phyloP scores from a whole-genome alignment of 1,284 basidiomycete genomes.

The Ganoderma multipileum region DNA sequence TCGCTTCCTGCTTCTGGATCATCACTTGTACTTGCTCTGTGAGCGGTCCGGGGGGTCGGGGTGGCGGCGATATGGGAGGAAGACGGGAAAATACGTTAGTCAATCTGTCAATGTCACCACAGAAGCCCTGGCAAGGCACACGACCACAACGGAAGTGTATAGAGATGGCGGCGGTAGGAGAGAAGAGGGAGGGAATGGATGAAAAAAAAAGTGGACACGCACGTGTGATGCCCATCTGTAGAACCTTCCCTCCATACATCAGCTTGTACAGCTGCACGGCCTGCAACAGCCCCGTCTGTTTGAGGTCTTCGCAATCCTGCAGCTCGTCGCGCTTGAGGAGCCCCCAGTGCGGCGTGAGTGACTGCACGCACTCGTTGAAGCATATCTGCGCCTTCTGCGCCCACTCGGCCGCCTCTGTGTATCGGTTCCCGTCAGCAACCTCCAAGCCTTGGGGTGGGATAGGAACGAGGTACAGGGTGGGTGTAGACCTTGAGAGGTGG shows the following conservation, averaged over 20 bases:
- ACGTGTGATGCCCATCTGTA: constrained; percentile 37
- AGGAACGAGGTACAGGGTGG: too few species aligned
- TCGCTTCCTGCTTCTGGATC: constrained; percentile 35
- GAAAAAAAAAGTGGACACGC: constrained; percentile 10
- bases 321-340: constrained; percentile 30
- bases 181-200: too few species aligned
- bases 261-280: constrained; percentile 34
- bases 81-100: not conserved
- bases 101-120: not conserved
- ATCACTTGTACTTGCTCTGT: constrained; percentile 34
- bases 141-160: not conserved
- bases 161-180: not conserved
- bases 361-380: constrained; percentile 32
- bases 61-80: not conserved
- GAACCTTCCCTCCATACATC: constrained; percentile 35
- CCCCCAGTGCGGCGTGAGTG: constrained; percentile 30
- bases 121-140: not conserved
- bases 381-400: constrained; percentile 35
- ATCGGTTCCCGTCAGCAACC: not conserved
- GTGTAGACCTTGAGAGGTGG: not conserved
- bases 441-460: too few species aligned
- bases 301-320: constrained; percentile 27
- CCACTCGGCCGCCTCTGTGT: constrained; percentile 33
- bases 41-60: not conserved
- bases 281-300: constrained; percentile 33